Percentiles rank a stretch among this genome's conserved stretches.
Conservation (phyloP, 164 flowering plant species). For the Piper longum region DNA sequence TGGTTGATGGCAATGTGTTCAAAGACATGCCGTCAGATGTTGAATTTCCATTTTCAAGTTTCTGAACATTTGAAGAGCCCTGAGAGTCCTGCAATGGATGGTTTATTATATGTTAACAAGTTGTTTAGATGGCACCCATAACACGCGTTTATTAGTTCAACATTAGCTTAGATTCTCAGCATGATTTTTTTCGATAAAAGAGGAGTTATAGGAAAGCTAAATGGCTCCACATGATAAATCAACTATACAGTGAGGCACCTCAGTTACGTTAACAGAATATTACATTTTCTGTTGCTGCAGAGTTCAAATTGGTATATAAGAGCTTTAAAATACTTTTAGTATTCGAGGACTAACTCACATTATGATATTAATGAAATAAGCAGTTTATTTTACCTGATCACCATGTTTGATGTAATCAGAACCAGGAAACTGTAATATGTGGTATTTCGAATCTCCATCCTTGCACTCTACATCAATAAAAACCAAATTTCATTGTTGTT, state of each 20-base stretch:
- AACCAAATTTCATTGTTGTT: neutral
- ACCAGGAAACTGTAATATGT: slow-evolving; percentile 55
- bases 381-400: slow-evolving; percentile 29
- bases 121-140: neutral
- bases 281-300: no score
- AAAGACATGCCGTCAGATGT: slow-evolving; percentile 2
- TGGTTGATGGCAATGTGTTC: slow-evolving; percentile 13
- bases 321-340: neutral
- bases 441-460: slow-evolving; percentile 54
- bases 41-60: slow-evolving; percentile 22
- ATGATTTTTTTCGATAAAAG: no score
- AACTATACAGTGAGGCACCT: no score
- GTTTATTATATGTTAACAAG: neutral
- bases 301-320: no score
- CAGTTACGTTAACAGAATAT: no score
- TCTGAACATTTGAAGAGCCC: slow-evolving; percentile 13
- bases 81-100: slow-evolving; percentile 22
- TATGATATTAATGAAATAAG: no score
- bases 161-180: neutral
- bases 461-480: slow-evolving; percentile 33
- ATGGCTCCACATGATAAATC: no score
- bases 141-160: neutral
- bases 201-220: no score
- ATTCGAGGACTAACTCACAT: neutral
- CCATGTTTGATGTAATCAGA: slow-evolving; percentile 36